These are phyloP conservation scores for Candida mattraensis DNA, from an alignment of 805 yeast species.

Conservation along the genomic window DNA sequence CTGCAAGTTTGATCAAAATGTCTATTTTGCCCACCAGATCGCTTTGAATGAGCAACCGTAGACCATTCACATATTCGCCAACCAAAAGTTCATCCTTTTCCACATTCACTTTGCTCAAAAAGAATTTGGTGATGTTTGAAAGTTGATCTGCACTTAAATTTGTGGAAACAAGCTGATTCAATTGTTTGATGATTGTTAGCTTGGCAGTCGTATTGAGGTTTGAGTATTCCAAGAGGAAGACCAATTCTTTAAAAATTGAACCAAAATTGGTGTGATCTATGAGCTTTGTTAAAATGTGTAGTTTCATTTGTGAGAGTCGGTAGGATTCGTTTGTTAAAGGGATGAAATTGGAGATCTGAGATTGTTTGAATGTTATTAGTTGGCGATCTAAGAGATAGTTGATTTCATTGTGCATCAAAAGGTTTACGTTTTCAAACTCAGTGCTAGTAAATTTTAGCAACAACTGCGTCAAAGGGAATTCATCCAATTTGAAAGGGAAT, in stretches of 20 bases:
- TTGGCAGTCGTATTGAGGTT: slow-evolving; percentile 24
- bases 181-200: slow-evolving; percentile 54
- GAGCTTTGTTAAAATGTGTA: slow-evolving; percentile 61
- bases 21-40: slow-evolving; percentile 52
- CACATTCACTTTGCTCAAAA: slow-evolving; percentile 37
- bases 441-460: slow-evolving; percentile 36
- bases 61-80: slow-evolving; percentile 68
- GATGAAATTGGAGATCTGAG: slow-evolving; percentile 48
- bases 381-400: slow-evolving; percentile 30
- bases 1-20: slow-evolving; percentile 51
- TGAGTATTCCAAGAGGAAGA: slow-evolving; percentile 46
- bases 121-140: slow-evolving; percentile 63
- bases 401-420: slow-evolving; percentile 18
- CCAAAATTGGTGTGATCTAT: slow-evolving; percentile 53
- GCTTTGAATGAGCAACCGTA: slow-evolving; percentile 70
- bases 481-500: slow-evolving; percentile 55
- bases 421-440: slow-evolving; percentile 9
- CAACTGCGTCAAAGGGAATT: slow-evolving; percentile 48
- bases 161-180: slow-evolving; percentile 34
- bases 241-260: slow-evolving; percentile 58
- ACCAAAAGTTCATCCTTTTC: slow-evolving; percentile 37
- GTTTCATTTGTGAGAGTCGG: slow-evolving; percentile 49
- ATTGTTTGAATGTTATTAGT: slow-evolving; percentile 36
- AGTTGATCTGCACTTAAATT: slow-evolving; percentile 45
- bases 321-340: slow-evolving; percentile 54